Evolutionary conservation across 257 asterid genomes (phyloP).

Genomic region (Solanum bukasovii): DNA sequence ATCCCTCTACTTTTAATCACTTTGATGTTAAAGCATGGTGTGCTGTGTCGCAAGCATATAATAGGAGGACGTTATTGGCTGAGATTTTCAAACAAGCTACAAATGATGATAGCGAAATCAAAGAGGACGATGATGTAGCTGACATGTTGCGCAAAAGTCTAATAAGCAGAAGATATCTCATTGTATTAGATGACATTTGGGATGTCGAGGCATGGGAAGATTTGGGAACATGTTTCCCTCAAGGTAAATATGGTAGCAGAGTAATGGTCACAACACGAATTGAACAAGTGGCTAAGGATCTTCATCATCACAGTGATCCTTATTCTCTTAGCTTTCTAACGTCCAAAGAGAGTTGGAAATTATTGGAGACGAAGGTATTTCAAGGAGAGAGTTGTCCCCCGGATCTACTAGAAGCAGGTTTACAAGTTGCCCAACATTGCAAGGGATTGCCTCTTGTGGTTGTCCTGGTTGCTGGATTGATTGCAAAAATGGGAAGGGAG

Average conservation of each 20-base stretch:
- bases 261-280: background rate
- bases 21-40: too few species aligned
- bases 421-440: background rate
- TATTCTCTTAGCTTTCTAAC: background rate
- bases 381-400: background rate
- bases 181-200: slow-evolving; percentile 1
- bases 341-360: background rate
- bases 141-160: too few species aligned
- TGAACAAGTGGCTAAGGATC: background rate
- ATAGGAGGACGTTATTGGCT: background rate
- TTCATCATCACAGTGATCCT: background rate
- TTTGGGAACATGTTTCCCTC: background rate
- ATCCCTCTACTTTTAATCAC: too few species aligned
- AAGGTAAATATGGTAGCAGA: background rate
- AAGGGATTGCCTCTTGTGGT: background rate
- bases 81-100: background rate
- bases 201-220: background rate
- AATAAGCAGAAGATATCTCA: background rate
- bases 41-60: too few species aligned
- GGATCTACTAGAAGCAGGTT: background rate
- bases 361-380: background rate
- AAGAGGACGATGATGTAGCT: too few species aligned
- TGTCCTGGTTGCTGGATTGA: background rate
- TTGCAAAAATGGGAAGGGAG: too few species aligned
- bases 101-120: too few species aligned